Conservation (phyloP, 352 stramenopile species). For the Globisporangium nagaii region DNA sequence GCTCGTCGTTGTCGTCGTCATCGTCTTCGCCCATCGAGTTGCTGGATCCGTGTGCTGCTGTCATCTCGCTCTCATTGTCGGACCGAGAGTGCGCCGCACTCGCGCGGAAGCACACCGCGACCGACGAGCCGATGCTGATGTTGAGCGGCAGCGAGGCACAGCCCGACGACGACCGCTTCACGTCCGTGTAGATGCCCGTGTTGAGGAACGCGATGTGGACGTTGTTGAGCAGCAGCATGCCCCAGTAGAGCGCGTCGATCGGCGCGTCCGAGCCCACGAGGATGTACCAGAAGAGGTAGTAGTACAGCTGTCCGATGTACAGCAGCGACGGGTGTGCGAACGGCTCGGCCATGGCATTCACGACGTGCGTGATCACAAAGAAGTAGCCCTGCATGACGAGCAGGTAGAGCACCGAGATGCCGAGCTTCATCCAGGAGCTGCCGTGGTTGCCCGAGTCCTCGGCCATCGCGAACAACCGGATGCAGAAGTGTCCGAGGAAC, state of each 20-base stretch:
- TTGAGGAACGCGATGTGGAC: conserved; percentile 85
- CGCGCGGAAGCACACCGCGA: conserved; percentile 58
- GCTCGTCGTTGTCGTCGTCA: conserved; percentile 3
- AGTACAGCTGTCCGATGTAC: conserved; percentile 84
- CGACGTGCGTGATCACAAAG: conserved; percentile 73
- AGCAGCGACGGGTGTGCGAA: conserved; percentile 77
- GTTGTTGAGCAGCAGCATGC: conserved; percentile 81
- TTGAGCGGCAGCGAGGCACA: conserved; percentile 41
- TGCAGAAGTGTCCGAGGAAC: conserved; percentile 77
- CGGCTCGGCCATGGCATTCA: conserved; percentile 78
- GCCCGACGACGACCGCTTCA: conserved; percentile 54
- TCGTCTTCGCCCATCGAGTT: neutral
- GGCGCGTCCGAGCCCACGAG: conserved; percentile 74
- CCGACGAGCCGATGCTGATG: conserved; percentile 37
- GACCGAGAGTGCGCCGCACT: conserved; percentile 25
- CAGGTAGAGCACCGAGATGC: conserved; percentile 69
- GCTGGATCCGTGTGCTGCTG: neutral
- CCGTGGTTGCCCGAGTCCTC: conserved; percentile 29
- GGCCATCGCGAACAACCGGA: conserved; percentile 64
- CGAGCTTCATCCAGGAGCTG: conserved; percentile 65
- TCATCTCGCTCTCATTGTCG: conserved; percentile 7
- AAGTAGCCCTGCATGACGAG: conserved; percentile 84
- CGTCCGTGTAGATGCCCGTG: conserved; percentile 81
- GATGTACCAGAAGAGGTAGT: conserved; percentile 88
- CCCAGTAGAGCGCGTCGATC: conserved; percentile 79